These are phyloP conservation scores for Ramaria sp. DNA, from an alignment of 768 basidiomycete genomes.

Conservation along the genomic window DNA sequence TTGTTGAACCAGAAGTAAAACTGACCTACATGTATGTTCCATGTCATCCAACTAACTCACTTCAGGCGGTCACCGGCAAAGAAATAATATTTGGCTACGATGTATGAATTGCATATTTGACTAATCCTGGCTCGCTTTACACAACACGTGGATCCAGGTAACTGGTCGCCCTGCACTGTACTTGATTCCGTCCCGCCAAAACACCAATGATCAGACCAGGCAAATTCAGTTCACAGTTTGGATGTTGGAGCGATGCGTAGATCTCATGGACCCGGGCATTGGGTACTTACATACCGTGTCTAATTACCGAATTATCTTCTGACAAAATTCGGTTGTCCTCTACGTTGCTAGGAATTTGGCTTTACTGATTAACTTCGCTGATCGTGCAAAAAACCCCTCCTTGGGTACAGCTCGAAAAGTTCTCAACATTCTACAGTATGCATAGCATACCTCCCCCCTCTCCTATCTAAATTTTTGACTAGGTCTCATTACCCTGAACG, in stretches of 20 bases:
- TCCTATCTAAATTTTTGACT: conserved; percentile 42
- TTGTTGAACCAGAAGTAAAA: conserved; percentile 41
- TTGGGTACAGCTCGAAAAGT: conserved; percentile 29
- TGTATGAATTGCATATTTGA: conserved; percentile 5
- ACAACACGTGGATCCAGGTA: conserved; percentile 9
- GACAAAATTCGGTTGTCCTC: background rate
- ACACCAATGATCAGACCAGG: conserved; percentile 55
- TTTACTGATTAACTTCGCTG: conserved; percentile 70
- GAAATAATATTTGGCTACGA: conserved; percentile 72
- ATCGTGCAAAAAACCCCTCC: conserved; percentile 51
- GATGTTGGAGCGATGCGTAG: conserved; percentile 65
- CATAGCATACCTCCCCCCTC: conserved; percentile 28
- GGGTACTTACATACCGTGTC: conserved; percentile 43
- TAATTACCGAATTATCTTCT: background rate
- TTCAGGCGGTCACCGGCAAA: conserved; percentile 73
- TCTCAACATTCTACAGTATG: background rate
- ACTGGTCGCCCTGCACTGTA: conserved; percentile 58
- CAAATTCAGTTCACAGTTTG: conserved; percentile 71
- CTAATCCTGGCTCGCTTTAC: background rate
- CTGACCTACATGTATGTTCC: background rate
- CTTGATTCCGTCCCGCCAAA: conserved; percentile 61
- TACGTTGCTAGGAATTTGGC: conserved; percentile 40
- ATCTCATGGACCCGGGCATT: conserved; percentile 72
- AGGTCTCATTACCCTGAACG: conserved; percentile 76
- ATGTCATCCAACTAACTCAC: background rate